phyloP scores from a whole-genome alignment of 352 stramenopile genomes.

The Halophytophthora batemanensis region DNA sequence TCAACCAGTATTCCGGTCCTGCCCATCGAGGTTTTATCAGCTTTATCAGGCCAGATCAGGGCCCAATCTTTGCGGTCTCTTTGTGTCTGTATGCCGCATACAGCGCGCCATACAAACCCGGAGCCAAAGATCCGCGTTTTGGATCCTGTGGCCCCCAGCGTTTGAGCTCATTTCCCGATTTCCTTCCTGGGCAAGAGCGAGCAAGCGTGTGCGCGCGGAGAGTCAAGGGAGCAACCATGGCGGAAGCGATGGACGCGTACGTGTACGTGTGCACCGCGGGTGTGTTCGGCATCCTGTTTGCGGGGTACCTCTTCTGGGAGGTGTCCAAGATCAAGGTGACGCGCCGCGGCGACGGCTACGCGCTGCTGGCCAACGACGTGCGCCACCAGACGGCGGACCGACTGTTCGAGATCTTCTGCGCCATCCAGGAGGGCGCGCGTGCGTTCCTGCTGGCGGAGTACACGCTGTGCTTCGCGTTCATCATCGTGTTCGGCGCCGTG shows the following conservation, averaged over 20 bases:
- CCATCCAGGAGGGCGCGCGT: slow-evolving; percentile 97
- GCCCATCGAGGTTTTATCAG: slow-evolving; percentile 7
- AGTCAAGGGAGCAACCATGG: slow-evolving; percentile 35
- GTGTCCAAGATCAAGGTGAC: slow-evolving; percentile 89
- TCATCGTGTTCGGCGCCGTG: slow-evolving; percentile 84
- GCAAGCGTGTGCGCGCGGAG: neutral
- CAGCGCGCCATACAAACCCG: neutral
- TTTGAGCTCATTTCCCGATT: slow-evolving; percentile 54
- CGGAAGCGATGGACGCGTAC: slow-evolving; percentile 55
- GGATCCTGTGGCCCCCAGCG: too few relatives aligned
- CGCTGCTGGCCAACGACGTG: slow-evolving; percentile 67
- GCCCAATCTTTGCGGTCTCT: slow-evolving; percentile 19
- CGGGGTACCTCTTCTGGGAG: slow-evolving; percentile 84
- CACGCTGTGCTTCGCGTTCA: slow-evolving; percentile 97
- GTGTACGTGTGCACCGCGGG: slow-evolving; percentile 55
- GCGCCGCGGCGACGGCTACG: slow-evolving; percentile 78
- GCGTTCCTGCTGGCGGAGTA: slow-evolving; percentile 98
- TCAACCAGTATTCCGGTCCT: neutral
- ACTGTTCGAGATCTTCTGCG: slow-evolving; percentile 92
- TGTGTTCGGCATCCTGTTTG: slow-evolving; percentile 83
- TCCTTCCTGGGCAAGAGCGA: slow-evolving; percentile 30
- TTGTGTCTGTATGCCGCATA: slow-evolving; percentile 32
- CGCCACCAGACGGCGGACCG: slow-evolving; percentile 82
- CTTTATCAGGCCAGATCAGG: slow-evolving; percentile 6
- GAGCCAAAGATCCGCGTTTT: too few relatives aligned